phyloP scores from a whole-genome alignment of 2,329 filamentous ascomycete genomes.

The Verticillium nubilum region DNA sequence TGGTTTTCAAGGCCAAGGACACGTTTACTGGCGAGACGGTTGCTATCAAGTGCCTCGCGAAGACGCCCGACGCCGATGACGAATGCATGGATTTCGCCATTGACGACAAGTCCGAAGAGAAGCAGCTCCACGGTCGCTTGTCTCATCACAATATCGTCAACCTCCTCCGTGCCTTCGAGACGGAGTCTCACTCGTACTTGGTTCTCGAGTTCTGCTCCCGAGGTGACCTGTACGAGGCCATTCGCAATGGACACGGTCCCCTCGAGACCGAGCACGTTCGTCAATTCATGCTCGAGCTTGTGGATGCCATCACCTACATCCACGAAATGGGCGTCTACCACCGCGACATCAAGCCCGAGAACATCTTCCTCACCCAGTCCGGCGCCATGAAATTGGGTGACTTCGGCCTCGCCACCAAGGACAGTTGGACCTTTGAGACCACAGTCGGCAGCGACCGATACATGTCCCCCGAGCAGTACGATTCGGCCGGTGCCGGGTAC shows the following conservation, averaged over 20 bases:
- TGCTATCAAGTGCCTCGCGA: conserved; percentile 94
- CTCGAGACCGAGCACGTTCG: conserved; percentile 94
- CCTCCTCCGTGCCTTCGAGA: conserved; percentile 86
- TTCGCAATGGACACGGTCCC: conserved; percentile 80
- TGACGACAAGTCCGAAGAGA: conserved; percentile 79
- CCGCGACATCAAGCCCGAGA: conserved; percentile 98
- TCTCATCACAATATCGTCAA: conserved; percentile 91
- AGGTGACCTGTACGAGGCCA: conserved; percentile 96
- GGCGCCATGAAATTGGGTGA: conserved; percentile 95
- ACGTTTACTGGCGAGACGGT: conserved; percentile 70
- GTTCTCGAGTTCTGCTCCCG: conserved; percentile 94
- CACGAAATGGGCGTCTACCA: conserved; percentile 90
- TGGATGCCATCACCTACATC: conserved; percentile 85
- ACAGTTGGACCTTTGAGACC: conserved; percentile 85
- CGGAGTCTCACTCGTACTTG: conserved; percentile 80
- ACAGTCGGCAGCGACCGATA: conserved; percentile 97
- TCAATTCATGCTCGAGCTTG: conserved; percentile 92
- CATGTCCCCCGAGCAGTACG: conserved; percentile 98
- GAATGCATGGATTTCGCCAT: conserved; percentile 61
- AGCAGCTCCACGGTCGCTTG: conserved; percentile 73
- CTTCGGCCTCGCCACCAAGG: conserved; percentile 86
- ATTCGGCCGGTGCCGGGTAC: conserved; percentile 81
- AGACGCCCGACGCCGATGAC: conserved; percentile 60
- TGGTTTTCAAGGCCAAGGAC: conserved; percentile 93
- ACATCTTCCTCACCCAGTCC: conserved; percentile 86